These are phyloP conservation scores for Pseudogymnoascus verrucosus DNA, from an alignment of 2,329 filamentous ascomycete species.

Conservation along the genomic window DNA sequence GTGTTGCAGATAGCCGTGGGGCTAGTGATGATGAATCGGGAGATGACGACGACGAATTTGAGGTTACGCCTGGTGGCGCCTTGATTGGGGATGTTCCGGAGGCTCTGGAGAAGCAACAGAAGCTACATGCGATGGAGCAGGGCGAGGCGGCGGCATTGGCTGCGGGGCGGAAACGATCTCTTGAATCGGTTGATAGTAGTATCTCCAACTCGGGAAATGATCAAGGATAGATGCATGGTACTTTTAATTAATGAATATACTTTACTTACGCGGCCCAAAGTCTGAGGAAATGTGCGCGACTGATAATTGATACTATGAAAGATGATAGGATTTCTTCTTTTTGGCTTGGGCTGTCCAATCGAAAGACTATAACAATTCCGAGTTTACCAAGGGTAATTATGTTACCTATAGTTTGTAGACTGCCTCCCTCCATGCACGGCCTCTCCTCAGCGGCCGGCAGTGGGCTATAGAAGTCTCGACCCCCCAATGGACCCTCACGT, in stretches of 20 bases:
- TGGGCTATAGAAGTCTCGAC: neutral
- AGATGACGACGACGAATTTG: conserved; percentile 26
- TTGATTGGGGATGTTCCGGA: conserved; percentile 18
- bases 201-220: neutral
- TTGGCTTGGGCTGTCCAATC: neutral
- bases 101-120: conserved; percentile 37
- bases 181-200: conserved; percentile 17
- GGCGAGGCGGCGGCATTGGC: conserved; percentile 46
- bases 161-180: conserved; percentile 13
- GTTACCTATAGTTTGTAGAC: neutral
- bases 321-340: neutral
- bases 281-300: neutral
- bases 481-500: conserved; percentile 1
- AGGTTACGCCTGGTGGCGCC: conserved; percentile 22
- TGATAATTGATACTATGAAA: neutral
- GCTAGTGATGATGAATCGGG: conserved; percentile 30
- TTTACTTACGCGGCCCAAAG: neutral
- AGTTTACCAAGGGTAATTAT: neutral
- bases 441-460: neutral
- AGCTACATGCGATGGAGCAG: conserved; percentile 52
- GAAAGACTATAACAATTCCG: neutral
- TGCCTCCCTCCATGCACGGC: neutral
- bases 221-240: neutral
- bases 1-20: conserved; percentile 20
- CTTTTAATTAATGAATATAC: conserved; percentile 5